Evolutionary conservation across 208 protist species (phyloP).

Genomic region (Crithidia fasciculata): DNA sequence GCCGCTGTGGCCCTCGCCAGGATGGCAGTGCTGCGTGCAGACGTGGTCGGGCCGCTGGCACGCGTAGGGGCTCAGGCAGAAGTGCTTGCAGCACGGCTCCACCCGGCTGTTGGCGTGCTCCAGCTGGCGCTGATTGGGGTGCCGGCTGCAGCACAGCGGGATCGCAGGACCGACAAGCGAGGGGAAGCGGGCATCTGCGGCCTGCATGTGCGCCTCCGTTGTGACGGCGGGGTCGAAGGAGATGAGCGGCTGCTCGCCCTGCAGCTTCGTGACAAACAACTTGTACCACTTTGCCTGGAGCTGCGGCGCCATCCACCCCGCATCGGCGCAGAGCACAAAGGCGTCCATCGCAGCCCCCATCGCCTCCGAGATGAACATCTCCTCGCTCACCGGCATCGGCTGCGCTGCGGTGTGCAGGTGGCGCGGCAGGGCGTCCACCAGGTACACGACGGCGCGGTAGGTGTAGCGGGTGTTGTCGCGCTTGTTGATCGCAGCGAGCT

Average conservation of each 20-base stretch:
- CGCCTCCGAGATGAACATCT: constrained; percentile 47
- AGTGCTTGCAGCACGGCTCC: constrained; percentile 49
- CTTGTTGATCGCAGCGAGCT: constrained; percentile 71
- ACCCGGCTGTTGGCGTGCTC: constrained; percentile 60
- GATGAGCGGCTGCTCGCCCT: constrained; percentile 52
- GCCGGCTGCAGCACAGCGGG: constrained; percentile 77
- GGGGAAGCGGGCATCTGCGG: constrained; percentile 39
- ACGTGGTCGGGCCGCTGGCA: constrained; percentile 67
- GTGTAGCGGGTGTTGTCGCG: constrained; percentile 55
- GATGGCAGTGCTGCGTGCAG: constrained; percentile 73
- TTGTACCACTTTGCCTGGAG: constrained; percentile 66
- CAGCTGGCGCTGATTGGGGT: constrained; percentile 78
- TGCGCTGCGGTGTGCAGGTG: constrained; percentile 17
- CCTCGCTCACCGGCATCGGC: constrained; percentile 33
- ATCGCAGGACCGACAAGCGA: constrained; percentile 67
- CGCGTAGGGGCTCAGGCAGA: constrained; percentile 64
- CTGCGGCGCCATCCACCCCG: constrained; percentile 66
- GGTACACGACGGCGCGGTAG: constrained; percentile 79
- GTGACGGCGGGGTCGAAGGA: constrained; percentile 30
- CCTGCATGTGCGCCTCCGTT: constrained; percentile 11
- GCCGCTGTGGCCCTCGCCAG: constrained; percentile 35
- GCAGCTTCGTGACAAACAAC: constrained; percentile 70
- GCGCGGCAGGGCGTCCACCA: constrained; percentile 51
- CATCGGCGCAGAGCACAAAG: constrained; percentile 81
- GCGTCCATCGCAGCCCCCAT: constrained; percentile 53